Evolutionary conservation across 768 basidiomycete species (phyloP).

Genomic region (Harrya chromipes): DNA sequence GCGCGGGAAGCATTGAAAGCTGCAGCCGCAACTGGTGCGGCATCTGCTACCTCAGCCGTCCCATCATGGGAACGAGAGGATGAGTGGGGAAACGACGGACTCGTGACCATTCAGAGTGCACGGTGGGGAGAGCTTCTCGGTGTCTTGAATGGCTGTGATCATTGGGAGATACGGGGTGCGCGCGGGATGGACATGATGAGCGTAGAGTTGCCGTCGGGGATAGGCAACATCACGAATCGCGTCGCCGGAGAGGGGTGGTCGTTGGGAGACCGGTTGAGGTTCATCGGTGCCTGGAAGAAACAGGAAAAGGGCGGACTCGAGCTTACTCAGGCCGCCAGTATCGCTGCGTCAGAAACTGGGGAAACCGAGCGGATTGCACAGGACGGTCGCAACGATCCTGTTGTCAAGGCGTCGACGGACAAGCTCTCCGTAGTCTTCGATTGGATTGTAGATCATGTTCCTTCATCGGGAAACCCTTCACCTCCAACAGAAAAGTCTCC

Average conservation of each 20-base stretch:
- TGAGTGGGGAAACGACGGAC: conserved; percentile 85
- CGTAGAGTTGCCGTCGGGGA: conserved; percentile 55
- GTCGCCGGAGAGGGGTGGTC: conserved; percentile 44
- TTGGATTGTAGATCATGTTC: conserved; percentile 75
- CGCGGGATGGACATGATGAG: conserved; percentile 64
- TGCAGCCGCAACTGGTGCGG: neutral
- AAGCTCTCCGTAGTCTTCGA: conserved; percentile 73
- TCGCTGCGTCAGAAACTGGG: conserved; percentile 6
- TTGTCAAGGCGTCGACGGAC: conserved; percentile 66
- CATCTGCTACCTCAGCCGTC: conserved; percentile 12
- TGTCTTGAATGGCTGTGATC: conserved; percentile 84
- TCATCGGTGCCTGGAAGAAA: conserved; percentile 59
- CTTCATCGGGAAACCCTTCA: conserved; percentile 28
- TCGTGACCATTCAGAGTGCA: conserved; percentile 89
- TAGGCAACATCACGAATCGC: conserved; percentile 33
- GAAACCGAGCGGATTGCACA: conserved; percentile 23
- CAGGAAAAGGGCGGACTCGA: conserved; percentile 43
- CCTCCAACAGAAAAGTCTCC: conserved; percentile 18
- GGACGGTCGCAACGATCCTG: conserved; percentile 45
- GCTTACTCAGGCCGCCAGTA: conserved; percentile 22
- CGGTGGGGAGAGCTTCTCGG: conserved; percentile 97
- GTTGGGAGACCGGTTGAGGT: conserved; percentile 56
- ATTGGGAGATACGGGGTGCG: conserved; percentile 94
- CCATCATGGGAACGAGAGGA: conserved; percentile 50
- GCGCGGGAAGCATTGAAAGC: conserved; percentile 46